phyloP scores from a whole-genome alignment of 2,329 filamentous ascomycete species.

The Colletotrichum horii region DNA sequence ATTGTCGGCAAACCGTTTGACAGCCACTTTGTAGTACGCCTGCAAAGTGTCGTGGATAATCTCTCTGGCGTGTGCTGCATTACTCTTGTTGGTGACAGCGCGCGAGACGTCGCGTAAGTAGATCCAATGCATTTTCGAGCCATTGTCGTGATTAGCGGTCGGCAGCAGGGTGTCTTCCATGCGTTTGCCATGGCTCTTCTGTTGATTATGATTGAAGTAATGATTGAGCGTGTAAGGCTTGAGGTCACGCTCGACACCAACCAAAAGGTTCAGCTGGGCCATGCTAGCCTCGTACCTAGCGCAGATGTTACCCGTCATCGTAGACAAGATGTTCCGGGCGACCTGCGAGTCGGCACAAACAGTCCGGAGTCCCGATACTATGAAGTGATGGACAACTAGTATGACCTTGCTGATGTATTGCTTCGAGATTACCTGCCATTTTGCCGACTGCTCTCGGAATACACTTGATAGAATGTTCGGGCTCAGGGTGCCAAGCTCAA shows the following conservation, averaged over 20 bases:
- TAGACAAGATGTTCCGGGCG: background rate
- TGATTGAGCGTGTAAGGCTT: background rate
- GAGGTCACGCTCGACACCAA: background rate
- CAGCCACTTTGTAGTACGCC: background rate
- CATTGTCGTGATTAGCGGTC: accelerated
- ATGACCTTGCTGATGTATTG: background rate
- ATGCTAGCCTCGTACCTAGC: background rate
- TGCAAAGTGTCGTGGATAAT: background rate
- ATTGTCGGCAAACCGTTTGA: background rate
- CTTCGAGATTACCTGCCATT: background rate
- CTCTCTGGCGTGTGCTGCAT: background rate
- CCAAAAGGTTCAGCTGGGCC: background rate
- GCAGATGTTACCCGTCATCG: background rate
- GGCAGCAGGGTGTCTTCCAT: background rate
- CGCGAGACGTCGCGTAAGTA: accelerated
- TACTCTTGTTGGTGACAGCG: background rate
- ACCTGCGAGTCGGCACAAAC: background rate
- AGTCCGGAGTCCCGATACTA: background rate
- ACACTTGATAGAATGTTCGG: background rate
- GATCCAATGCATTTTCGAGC: accelerated
- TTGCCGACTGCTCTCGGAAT: background rate
- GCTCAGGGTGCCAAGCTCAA: background rate
- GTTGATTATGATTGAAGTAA: background rate
- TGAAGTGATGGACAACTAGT: background rate
- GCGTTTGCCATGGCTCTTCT: background rate